Conservation (phyloP, 331 rosid genomes). For the Spiraea crenata region DNA sequence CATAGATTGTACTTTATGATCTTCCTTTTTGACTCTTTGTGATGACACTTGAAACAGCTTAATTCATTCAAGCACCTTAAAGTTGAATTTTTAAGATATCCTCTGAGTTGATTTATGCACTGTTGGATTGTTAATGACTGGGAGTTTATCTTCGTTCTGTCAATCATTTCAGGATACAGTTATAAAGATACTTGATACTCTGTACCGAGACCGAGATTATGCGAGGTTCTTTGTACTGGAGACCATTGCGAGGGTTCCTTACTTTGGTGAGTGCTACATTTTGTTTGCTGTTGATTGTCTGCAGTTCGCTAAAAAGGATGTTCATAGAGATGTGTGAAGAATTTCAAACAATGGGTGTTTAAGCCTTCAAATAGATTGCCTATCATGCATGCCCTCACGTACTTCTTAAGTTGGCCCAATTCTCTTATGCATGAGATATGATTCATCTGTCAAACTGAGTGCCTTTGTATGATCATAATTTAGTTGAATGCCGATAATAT, state of each 20-base stretch:
- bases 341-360: background rate
- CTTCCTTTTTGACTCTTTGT: background rate
- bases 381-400: background rate
- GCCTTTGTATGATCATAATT: background rate
- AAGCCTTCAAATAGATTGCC: background rate
- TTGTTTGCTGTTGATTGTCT: constrained; percentile 9
- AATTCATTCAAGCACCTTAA: background rate
- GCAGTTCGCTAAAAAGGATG: background rate
- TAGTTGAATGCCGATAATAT: background rate
- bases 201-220: constrained; percentile 74
- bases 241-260: constrained; percentile 98
- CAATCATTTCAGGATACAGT: constrained; percentile 78
- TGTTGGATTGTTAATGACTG: background rate
- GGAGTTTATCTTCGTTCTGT: constrained; percentile 16
- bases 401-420: background rate
- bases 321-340: background rate
- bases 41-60: background rate
- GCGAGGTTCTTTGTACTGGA: constrained; percentile 95
- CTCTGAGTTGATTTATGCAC: background rate
- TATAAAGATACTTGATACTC: constrained; percentile 71
- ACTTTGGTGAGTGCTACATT: constrained; percentile 62
- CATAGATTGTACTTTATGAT: background rate
- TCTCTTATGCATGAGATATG: too few relatives aligned
- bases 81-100: background rate
- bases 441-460: background rate